Percentiles rank a stretch among this genome's conserved stretches.
These are phyloP conservation scores for Lentinula detonsa DNA, from an alignment of 768 basidiomycete species.

Conservation along the genomic window DNA sequence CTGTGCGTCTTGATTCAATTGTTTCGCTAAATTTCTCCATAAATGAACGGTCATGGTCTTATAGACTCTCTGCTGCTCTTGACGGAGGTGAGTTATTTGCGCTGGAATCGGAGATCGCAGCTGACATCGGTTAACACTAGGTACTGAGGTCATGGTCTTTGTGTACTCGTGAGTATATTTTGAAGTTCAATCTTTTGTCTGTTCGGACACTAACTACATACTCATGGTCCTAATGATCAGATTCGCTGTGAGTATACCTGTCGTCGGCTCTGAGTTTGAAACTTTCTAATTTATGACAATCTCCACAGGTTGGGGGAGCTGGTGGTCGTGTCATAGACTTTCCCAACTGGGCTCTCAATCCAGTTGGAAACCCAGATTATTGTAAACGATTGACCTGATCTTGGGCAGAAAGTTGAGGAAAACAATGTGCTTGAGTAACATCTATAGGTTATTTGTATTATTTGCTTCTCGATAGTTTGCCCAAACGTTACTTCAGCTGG, in stretches of 20 bases:
- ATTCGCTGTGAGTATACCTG: neutral
- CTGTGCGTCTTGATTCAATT: slow-evolving; percentile 8
- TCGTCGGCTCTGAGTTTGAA: neutral
- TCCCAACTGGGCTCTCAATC: slow-evolving; percentile 30
- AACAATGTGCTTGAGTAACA: no score
- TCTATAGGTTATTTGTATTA: no score
- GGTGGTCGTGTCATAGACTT: slow-evolving; percentile 30
- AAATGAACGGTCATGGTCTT: neutral
- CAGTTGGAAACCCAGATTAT: slow-evolving; percentile 17
- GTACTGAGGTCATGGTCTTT: slow-evolving; percentile 35
- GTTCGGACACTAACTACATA: neutral
- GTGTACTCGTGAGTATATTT: slow-evolving; percentile 25
- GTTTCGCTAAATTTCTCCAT: no score
- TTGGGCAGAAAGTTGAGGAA: neutral
- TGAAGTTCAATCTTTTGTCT: neutral
- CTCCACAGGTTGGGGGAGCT: slow-evolving; percentile 28
- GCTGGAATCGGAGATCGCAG: neutral
- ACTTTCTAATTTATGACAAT: neutral
- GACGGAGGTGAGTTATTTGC: slow-evolving; percentile 7
- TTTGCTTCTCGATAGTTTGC: no score
- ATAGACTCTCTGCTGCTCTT: slow-evolving; percentile 9
- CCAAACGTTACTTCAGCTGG: no score
- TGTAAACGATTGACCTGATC: slow-evolving; percentile 16
- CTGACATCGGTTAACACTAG: neutral
- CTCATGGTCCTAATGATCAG: neutral